These are phyloP conservation scores for Kalmusia sp. DNA, from an alignment of 2,329 filamentous ascomycete species.

Conservation along the genomic window DNA sequence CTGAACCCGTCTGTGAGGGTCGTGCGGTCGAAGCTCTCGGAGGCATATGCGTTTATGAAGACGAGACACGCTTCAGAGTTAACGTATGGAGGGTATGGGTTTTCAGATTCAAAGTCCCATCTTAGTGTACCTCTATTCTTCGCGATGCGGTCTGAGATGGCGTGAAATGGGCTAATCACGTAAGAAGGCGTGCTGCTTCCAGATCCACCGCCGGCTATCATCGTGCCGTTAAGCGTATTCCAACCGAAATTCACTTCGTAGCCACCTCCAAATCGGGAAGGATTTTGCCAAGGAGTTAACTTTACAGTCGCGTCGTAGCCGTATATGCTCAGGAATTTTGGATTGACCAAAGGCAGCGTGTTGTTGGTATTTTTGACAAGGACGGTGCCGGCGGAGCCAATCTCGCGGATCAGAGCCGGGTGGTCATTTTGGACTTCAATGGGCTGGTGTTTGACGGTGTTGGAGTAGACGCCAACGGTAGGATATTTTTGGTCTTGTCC, in stretches of 20 bases:
- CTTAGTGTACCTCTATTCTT: conserved; percentile 40
- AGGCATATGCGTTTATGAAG: conserved; percentile 63
- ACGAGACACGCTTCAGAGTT: conserved; percentile 58
- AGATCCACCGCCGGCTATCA: conserved; percentile 49
- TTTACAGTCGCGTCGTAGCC: conserved; percentile 49
- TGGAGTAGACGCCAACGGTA: conserved; percentile 28
- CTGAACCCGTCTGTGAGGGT: conserved; percentile 26
- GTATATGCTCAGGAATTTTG: conserved; percentile 47
- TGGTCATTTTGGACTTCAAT: conserved; percentile 54
- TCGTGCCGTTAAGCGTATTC: conserved; percentile 50
- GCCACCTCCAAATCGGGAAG: conserved; percentile 45
- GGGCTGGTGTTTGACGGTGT: conserved; percentile 50
- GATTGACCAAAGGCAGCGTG: conserved; percentile 58
- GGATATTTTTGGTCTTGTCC: conserved; percentile 47
- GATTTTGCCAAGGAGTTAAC: conserved; percentile 45
- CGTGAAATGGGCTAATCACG: conserved; percentile 51
- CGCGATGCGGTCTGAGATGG: conserved; percentile 40
- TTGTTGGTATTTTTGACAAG: conserved; percentile 62
- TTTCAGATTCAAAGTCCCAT: conserved; percentile 43
- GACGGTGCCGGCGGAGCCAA: conserved; percentile 49
- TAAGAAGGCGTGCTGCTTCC: conserved; percentile 50
- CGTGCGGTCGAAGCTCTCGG: conserved; percentile 39
- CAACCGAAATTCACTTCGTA: conserved; percentile 49
- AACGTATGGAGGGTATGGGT: conserved; percentile 34
- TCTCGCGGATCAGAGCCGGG: conserved; percentile 47